A percentile compares a stretch with the other conserved stretches of the same genome.
Conservation (phyloP, 768 basidiomycete species). For the Phlebiopsis gigantea region DNA sequence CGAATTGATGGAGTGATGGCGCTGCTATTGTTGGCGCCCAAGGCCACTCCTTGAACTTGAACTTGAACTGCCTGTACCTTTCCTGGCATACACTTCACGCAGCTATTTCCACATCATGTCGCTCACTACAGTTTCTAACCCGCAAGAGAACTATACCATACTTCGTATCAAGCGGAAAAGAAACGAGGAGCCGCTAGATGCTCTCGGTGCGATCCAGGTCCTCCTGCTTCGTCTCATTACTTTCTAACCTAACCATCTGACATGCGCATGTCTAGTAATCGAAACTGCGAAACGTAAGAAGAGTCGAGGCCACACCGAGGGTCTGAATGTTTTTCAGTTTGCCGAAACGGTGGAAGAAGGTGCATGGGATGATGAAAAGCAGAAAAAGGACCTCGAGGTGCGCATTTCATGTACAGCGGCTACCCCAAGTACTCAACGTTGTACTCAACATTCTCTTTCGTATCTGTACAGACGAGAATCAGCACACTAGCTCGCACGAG, state of each 20-base stretch:
- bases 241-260: slow-evolving; percentile 7
- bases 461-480: slow-evolving; percentile 4
- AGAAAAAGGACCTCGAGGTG: slow-evolving; percentile 61
- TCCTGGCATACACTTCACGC: too few relatives aligned
- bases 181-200: slow-evolving; percentile 78
- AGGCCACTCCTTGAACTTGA: too few relatives aligned
- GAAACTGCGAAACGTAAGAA: slow-evolving; percentile 64
- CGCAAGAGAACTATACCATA: slow-evolving; percentile 54
- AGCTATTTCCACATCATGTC: not conserved
- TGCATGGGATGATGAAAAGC: slow-evolving; percentile 58
- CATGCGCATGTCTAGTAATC: slow-evolving; percentile 40
- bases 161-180: slow-evolving; percentile 80
- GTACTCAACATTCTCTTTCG: too few relatives aligned
- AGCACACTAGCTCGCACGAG: slow-evolving; percentile 11
- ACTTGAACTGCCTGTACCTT: too few relatives aligned
- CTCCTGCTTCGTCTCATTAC: not conserved
- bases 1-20: too few relatives aligned
- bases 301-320: slow-evolving; percentile 32
- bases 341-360: slow-evolving; percentile 71
- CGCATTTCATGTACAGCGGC: slow-evolving; percentile 9
- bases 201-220: slow-evolving; percentile 47
- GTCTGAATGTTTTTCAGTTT: slow-evolving; percentile 68
- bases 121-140: not conserved
- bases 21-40: too few relatives aligned
- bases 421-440: not conserved